These are phyloP conservation scores for Aechmea fasciata DNA, from an alignment of 176 grass and related monocot genomes.

Conservation along the genomic window DNA sequence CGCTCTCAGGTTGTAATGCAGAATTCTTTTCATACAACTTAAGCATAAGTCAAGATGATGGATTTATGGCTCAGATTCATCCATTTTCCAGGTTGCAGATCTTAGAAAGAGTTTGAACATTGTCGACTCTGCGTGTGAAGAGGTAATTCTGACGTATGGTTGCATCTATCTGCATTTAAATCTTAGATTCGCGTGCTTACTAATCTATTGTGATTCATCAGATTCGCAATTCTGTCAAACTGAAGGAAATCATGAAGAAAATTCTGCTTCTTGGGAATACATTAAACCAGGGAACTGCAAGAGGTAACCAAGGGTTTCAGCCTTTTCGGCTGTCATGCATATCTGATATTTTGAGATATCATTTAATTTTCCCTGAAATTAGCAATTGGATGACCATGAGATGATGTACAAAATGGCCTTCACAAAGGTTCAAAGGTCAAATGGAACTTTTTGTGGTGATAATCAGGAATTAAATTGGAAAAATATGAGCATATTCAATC, in stretches of 20 bases:
- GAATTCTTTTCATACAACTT: not conserved
- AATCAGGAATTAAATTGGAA: too few relatives aligned
- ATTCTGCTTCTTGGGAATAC: conserved; percentile 91
- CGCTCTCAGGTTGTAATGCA: conserved; percentile 44
- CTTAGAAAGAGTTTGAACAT: conserved; percentile 70
- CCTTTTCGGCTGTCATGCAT: not conserved
- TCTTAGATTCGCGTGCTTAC: conserved; percentile 5
- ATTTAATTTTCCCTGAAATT: too few relatives aligned
- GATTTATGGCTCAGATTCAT: not conserved
- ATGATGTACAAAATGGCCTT: too few relatives aligned
- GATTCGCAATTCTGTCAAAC: conserved; percentile 82
- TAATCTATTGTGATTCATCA: conserved; percentile 27
- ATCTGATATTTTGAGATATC: too few relatives aligned
- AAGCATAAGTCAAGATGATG: not conserved
- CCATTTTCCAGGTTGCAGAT: conserved; percentile 47
- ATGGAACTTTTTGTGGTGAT: too few relatives aligned
- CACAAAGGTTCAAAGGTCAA: too few relatives aligned
- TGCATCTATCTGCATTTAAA: conserved; percentile 2
- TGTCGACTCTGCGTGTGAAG: conserved; percentile 68
- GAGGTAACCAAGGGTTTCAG: conserved; percentile 45
- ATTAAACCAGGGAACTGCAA: conserved; percentile 88
- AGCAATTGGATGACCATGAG: too few relatives aligned
- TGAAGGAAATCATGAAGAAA: conserved; percentile 99
- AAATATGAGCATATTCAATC: too few relatives aligned
- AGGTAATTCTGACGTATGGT: conserved; percentile 38